Evolutionary conservation across 306 rosid species (phyloP), one percentile per base, ranked within the genome.

Genomic region (Inga oerstediana): DNA sequence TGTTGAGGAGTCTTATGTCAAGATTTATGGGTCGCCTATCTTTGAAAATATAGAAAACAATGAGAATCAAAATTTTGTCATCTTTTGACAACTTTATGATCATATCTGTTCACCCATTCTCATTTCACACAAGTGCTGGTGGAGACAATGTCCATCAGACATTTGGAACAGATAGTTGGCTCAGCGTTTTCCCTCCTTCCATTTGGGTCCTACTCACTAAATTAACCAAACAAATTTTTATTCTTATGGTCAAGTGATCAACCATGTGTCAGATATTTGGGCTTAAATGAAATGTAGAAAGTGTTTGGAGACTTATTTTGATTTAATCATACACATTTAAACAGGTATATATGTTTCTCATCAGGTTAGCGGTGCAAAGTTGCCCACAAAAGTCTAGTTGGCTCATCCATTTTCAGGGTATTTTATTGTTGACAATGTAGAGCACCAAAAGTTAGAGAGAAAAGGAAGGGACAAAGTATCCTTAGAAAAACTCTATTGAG

Each of bases 1-100:
- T 78, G n/a, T 43, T 8, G 74, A 75, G 62, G 86, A 66, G 67
- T 78, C 77, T 75, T 51, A 35, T 14, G 15, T 78, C 52, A 59
- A 74, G 76, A 45, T 62, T 56, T 73, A 80, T 73, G 32, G 61
- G 19, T 75, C 35, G 45, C 71, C 27, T 65, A 54, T 59, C 24
- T 64, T 16, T 76, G 71, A 80, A 76, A 22, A 51, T 66, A 27
- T 75, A n/a, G n/a, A 35, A 64, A 79, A 48, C 69, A 24, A 24
- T 61, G 48, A 74, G 66, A 75, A 22, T 13, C 52, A 52, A 81
- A 64, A 54, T 24, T 30, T 76, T 61, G 39, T 76, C 72, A 52
- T 73, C 56, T 67, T 27, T 85, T 77, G 80, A 30, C 81, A 46
- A 80, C 27, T 59, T 48, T 73, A 61, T 44, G 59, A 24, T 58